Base-by-base conservation (phyloP, 108 stramenopile genomes). In the Cylindrotheca closterium region DNA sequence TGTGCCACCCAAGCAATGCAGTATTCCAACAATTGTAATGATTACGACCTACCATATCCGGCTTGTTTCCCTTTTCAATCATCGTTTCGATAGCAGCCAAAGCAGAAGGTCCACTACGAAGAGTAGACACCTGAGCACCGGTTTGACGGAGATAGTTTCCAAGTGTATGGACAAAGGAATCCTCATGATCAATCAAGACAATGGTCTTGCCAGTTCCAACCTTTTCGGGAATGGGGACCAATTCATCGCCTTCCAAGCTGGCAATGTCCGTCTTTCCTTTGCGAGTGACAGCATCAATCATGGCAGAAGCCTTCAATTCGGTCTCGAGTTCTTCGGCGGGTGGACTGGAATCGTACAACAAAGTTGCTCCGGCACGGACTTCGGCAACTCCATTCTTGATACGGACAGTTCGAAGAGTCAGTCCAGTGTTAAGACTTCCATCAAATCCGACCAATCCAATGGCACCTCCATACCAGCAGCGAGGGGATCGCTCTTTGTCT, bases 131-230 rank as follows among this genome's bases (percentile, higher is more conserved):
- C 30, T 80, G 77, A 0, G 98, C 98, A 42, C 96, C 96, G 23
- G 96, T 98, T 78, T 98, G 98, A 8, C 98, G 94, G 46, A 98
- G 71, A 66, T 98, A 98, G 68, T 98, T 97, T 30, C 96, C 96
- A 29, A 98, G 85, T 22, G 98, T 98, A 75, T 98, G 98, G 19
- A 98, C 98, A 68, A 98, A 98, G 0, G 96, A 97, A 73, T 98
- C 98, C 67, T 98, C 93, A 71, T 98, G 98, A 68, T 98, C 98
- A 45, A 98, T 81, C 37, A 98, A 81, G 42, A 98, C 79, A 22
- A 97, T 84, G 18, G 63, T 67, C 82, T 92, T 96, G 33, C 95
- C 96, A 32, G 63, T 55, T 0, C 95, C 95, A 49, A 81, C 80
- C 46, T 76, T 84, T 10, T 67, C 63, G 1, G 68, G 72, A 28